These are phyloP conservation scores for Miamiensis avidus DNA, from an alignment of 169 alveolate genomes.

Conservation along the genomic window DNA sequence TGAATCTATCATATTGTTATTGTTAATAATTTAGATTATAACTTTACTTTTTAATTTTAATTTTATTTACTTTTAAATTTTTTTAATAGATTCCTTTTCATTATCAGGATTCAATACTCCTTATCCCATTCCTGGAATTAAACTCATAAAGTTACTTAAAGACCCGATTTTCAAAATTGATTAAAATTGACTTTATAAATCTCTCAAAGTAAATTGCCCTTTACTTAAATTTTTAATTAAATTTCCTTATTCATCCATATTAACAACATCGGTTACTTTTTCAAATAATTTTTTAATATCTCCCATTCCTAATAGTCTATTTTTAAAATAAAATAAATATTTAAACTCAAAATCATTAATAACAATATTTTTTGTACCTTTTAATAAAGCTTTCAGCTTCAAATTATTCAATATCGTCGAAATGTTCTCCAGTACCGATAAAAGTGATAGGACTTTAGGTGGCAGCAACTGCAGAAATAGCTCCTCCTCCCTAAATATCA, in stretches of 20 bases:
- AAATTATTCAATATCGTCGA: slow-evolving; percentile 98
- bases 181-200: slow-evolving; percentile 97
- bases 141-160: slow-evolving; percentile 93
- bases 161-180: slow-evolving; percentile 96
- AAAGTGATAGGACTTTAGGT: slow-evolving; percentile 92
- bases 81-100: slow-evolving; percentile 96
- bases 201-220: slow-evolving; percentile 95
- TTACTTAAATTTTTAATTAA: slow-evolving; percentile 92
- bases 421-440: slow-evolving; percentile 99
- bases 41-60: too few species aligned
- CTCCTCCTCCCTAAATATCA: slow-evolving; percentile 98
- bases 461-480: slow-evolving; percentile 98
- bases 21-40: too few species aligned
- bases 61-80: slow-evolving; percentile 78
- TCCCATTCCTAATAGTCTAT: slow-evolving; percentile 92
- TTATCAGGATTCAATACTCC: slow-evolving; percentile 92
- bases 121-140: slow-evolving; percentile 95
- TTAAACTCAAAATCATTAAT: too few species aligned
- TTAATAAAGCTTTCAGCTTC: slow-evolving; percentile 97
- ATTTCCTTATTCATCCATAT: slow-evolving; percentile 94
- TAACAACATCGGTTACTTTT: slow-evolving; percentile 95
- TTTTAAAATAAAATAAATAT: neutral
- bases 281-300: slow-evolving; percentile 96
- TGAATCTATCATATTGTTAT: slow-evolving; percentile 63
- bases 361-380: slow-evolving; percentile 47